Percentiles rank a stretch among this genome's conserved stretches.
Conservation (phyloP, 2,329 filamentous ascomycete species). For the Neurospora sp. region DNA sequence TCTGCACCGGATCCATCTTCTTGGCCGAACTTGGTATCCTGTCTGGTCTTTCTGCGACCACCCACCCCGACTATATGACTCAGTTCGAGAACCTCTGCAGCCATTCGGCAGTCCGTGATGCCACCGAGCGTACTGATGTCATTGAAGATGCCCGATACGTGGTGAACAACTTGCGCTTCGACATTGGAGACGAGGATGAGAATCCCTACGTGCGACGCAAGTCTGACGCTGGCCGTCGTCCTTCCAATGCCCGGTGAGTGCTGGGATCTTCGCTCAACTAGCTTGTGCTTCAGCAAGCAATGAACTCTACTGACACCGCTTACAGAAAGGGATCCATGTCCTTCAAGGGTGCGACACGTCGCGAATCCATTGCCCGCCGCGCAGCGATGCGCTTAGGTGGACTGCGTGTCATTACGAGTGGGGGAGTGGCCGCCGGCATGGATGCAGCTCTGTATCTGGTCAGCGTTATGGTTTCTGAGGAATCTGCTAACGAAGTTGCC, state of each 20-base stretch:
- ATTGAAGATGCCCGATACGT: conserved; percentile 75
- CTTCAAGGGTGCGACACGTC: conserved; percentile 62
- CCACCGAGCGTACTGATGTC: conserved; percentile 71
- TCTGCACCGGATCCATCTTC: conserved; percentile 73
- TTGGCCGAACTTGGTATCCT: conserved; percentile 69
- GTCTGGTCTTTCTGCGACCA: conserved; percentile 70
- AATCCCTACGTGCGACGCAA: conserved; percentile 76
- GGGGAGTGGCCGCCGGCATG: conserved; percentile 69
- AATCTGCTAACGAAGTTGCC: conserved; percentile 66
- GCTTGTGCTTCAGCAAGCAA: not conserved
- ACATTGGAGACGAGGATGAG: conserved; percentile 70
- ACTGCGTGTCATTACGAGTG: conserved; percentile 67
- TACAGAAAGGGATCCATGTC: conserved; percentile 74
- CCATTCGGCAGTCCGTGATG: conserved; percentile 58
- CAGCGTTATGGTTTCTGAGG: conserved; percentile 70
- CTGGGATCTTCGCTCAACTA: not conserved
- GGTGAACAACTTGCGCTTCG: conserved; percentile 84
- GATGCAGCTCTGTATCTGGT: conserved; percentile 81
- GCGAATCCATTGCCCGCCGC: conserved; percentile 72
- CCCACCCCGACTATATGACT: conserved; percentile 71
- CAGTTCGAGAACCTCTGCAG: conserved; percentile 75
- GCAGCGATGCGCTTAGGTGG: conserved; percentile 63
- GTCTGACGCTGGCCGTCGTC: conserved; percentile 53
- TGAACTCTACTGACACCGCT: conserved; percentile 4
- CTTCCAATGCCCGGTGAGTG: conserved; percentile 50